A percentile compares a stretch with the other conserved stretches of the same genome.
phyloP scores from a whole-genome alignment of 352 stramenopile species.

The Globisporangium barbulae region DNA sequence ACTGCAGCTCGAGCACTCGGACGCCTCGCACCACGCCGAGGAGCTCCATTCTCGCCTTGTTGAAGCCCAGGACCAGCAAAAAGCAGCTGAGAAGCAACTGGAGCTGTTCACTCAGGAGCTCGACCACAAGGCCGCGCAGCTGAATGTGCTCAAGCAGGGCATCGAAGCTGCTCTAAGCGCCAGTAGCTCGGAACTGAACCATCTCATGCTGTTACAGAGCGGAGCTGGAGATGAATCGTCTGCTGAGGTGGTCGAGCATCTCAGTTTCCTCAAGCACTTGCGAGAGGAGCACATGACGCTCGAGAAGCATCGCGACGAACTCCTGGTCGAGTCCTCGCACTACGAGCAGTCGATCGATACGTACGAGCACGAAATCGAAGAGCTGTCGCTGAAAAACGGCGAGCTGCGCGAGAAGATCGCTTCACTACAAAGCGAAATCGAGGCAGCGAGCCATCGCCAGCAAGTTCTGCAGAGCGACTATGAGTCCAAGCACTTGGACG shows the following conservation, averaged over 20 bases:
- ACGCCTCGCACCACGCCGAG: constrained; percentile 44
- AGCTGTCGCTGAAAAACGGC: constrained; percentile 26
- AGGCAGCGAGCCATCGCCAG: constrained; percentile 19
- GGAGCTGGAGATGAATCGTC: neutral
- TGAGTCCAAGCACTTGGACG: neutral
- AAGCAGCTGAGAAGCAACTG: constrained; percentile 16
- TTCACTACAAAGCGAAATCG: constrained; percentile 32
- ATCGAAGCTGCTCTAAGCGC: neutral
- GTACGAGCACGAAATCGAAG: constrained; percentile 34
- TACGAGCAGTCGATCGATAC: constrained; percentile 37
- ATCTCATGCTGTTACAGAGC: neutral
- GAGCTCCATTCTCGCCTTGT: constrained; percentile 58
- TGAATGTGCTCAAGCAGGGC: constrained; percentile 4
- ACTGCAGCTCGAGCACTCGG: constrained; percentile 45
- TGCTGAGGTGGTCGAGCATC: constrained; percentile 10
- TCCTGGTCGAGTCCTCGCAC: constrained; percentile 39
- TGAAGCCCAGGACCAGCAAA: constrained; percentile 37
- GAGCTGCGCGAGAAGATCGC: constrained; percentile 25
- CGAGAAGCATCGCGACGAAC: constrained; percentile 33
- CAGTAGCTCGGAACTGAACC: neutral
- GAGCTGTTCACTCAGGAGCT: constrained; percentile 8
- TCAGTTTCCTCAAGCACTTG: constrained; percentile 18
- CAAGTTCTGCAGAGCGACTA: constrained; percentile 1
- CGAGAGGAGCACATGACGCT: constrained; percentile 24
- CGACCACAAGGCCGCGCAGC: constrained; percentile 11